Evolutionary conservation across 345 rosid genomes (phyloP), one percentile per base, ranked within the genome.

Genomic region (Sonneratia caseolaris): DNA sequence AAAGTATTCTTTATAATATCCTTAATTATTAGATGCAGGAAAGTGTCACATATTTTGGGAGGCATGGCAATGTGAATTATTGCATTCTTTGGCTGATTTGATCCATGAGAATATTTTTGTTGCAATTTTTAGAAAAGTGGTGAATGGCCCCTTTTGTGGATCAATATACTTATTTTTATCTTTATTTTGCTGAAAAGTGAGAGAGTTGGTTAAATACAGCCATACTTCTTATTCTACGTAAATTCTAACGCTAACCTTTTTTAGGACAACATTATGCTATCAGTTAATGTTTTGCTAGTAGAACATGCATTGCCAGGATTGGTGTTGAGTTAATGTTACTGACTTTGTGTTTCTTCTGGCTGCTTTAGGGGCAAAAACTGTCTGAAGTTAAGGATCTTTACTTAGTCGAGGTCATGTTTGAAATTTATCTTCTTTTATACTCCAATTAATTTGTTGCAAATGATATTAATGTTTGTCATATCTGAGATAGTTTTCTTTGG

Each of bases 371-470:
- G 49, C 78, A 84, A 78, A 93, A 86, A 87, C 84, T 93, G 83
- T 80, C 86, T 45, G 97, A 85, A 82, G 88, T 85, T 51, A 86
- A 85, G 78, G 98, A 91, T 84, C 81, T 89, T 75, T 93, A 91
- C 85, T 74, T 87, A 71, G 79, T 89, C 73, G 94, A 89, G 94
- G 94, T 86, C 45, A 70, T 68, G 74, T 68, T 37, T 77, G 42
- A 72, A 73, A 74, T 77, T 64, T 47, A 24, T 43, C 15, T 36
- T 49, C 38, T 49, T 35, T 48, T 18, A 12, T 24, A 35, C 42
- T 1, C 27, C 32, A 5, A 24, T 11, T n/a, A 61, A 16, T 1
- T 68, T 43, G 22, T 74, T 37, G 21, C 47, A 22, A 37, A 45
- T 42, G 40, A 72, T 24, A 22, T 27, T 35, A 27, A 69, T 77